Evolutionary conservation across 768 basidiomycete genomes (phyloP), one percentile per base, ranked within the genome.

Genomic region (Epithele typhae): DNA sequence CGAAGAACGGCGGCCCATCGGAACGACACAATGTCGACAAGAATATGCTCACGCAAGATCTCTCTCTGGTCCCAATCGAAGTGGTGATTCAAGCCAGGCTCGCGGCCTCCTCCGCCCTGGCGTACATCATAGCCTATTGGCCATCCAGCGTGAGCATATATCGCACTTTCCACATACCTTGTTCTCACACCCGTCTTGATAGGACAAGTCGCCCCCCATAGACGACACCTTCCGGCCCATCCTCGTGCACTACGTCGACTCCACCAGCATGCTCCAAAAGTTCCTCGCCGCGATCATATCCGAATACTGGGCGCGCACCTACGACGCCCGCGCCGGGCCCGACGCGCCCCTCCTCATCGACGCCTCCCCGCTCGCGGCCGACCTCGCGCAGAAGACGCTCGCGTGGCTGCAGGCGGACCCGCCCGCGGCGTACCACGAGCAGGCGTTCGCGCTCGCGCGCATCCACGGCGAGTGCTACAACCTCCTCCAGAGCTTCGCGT

Each of bases 1-100:
- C 68, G 14, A 71, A 77, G 45, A 64, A 66, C 5, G 69, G 72
- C 19, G 64, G 68, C 2, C 68, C 74, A 0, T 47, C 65, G 6
- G 86, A 91, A 62, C 77, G 82, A 37, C 91, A 98, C 62, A 93
- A 96, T 57, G 91, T 98, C 25, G 96, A 99, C 70, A 98, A 92
- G 73, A 87, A 87, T 48, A 92, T 98, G 84, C 73, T 97, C 19
- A 74, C 78, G 4, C 94, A 97, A 60, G 96, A 99, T 62, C 69
- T 92, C 35, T 82, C 90, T 0, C 72, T 99, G 30, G 76, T 98
- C 25, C 72, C 84, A 5, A 67, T 77, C 19, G 92, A 96, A 57
- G 68, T 81, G 4, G 80, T 92, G 30, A 62, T 94, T 47, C 81
- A 87, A 52, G 91, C 90, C 15, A 76, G 94, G 19, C 66, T 97